These are phyloP conservation scores for Leccinum fallax DNA, from an alignment of 1,284 basidiomycete species.

Conservation along the genomic window DNA sequence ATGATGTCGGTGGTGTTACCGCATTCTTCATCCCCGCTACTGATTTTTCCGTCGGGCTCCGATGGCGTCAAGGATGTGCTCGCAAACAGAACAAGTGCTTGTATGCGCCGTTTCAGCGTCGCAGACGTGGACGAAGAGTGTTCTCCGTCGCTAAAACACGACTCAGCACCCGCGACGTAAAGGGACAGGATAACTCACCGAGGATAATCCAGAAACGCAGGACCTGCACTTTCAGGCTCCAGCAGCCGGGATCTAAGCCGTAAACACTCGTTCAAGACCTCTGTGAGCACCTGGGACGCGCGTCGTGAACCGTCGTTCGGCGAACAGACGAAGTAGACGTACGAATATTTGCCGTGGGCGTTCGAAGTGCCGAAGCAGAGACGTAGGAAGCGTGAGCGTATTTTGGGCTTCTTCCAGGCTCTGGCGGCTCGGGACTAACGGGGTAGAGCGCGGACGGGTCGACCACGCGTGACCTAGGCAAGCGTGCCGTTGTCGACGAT, in stretches of 20 bases:
- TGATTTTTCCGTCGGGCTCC: slow-evolving; percentile 31
- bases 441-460: no score
- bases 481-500: no score
- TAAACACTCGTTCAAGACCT: slow-evolving; percentile 67
- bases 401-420: slow-evolving; percentile 29
- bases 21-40: slow-evolving; percentile 34
- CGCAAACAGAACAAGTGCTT: slow-evolving; percentile 62
- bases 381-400: slow-evolving; percentile 67
- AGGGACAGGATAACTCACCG: slow-evolving; percentile 40
- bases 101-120: slow-evolving; percentile 59
- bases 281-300: slow-evolving; percentile 56
- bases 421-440: no score
- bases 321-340: slow-evolving; percentile 5
- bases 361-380: slow-evolving; percentile 63
- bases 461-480: no score
- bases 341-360: slow-evolving; percentile 59
- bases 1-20: slow-evolving; percentile 36
- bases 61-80: slow-evolving; percentile 47
- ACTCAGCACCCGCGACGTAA: slow-evolving; percentile 1
- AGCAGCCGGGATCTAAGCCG: slow-evolving; percentile 56
- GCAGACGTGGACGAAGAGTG: slow-evolving; percentile 46
- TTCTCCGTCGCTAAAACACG: slow-evolving; percentile 52
- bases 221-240: slow-evolving; percentile 40
- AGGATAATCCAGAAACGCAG: slow-evolving; percentile 58
- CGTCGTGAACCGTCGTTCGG: slow-evolving; percentile 20